Evolutionary conservation across 352 stramenopile species (phyloP), one percentile per base, ranked within the genome.

Genomic region (Globisporangium polare): DNA sequence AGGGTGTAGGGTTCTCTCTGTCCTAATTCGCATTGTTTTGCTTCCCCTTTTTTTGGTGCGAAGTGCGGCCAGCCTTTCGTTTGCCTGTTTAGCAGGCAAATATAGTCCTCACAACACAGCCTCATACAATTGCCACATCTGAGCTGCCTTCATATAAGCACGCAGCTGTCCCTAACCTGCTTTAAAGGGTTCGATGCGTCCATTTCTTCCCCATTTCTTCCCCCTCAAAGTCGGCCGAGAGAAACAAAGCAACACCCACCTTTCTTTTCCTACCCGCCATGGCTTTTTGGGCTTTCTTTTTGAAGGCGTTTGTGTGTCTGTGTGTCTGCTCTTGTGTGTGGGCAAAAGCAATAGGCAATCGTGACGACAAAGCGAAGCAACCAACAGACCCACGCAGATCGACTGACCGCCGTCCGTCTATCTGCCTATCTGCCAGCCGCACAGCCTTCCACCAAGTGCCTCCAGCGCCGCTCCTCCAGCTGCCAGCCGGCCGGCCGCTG

Each of bases 121-220:
- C 7, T 8, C 29, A 27, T 17, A 6, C 13, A 1, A 24, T 26
- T 47, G n/a, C n/a, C n/a, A n/a, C n/a, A n/a, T n/a, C n/a, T n/a
- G n/a, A n/a, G n/a, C n/a, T n/a, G n/a, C n/a, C n/a, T n/a, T n/a
- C n/a, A n/a, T n/a, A n/a, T n/a, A n/a, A n/a, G n/a, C n/a, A n/a
- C n/a, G n/a, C n/a, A n/a, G n/a, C n/a, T n/a, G n/a, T n/a, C n/a
- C n/a, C n/a, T n/a, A n/a, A n/a, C n/a, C n/a, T n/a, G n/a, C n/a
- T n/a, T n/a, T n/a, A 10, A 2, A 17, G 15, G 33, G 50, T 18
- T 15, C 27, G 33, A 42, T 41, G 8, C 49, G 49, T 10, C 47
- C 49, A n/a, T n/a, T n/a, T n/a, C n/a, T n/a, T n/a, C n/a, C n/a
- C 29, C 29, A 55, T 55, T 55, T 55, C 50, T 55, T 55, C 27